These are phyloP conservation scores for Lepraria neglecta DNA, from an alignment of 495 filamentous ascomycete species.

Conservation along the genomic window DNA sequence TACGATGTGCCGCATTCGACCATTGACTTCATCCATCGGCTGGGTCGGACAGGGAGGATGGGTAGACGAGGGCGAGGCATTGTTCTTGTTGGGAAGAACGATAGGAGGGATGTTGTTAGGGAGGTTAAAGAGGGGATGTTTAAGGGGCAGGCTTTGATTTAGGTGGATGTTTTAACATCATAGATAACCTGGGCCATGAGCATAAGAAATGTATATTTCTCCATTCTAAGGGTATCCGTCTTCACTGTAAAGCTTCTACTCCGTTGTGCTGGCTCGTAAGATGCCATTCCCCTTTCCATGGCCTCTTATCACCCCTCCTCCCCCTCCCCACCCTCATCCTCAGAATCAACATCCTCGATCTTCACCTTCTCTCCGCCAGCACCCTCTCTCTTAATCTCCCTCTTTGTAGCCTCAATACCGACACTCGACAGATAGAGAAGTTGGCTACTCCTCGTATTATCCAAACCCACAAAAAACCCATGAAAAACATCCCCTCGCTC, in stretches of 20 bases:
- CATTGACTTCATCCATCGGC: slow-evolving; percentile 93
- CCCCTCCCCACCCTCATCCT: slow-evolving; percentile 9
- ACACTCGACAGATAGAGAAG: slow-evolving; percentile 25
- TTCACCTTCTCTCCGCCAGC: background rate
- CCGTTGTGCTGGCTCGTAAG: too few relatives aligned
- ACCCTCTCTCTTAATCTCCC: background rate
- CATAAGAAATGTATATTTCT: background rate
- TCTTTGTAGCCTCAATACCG: slow-evolving; percentile 22
- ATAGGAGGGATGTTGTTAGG: slow-evolving; percentile 80
- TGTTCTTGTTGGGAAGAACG: slow-evolving; percentile 82
- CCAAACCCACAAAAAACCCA: slow-evolving; percentile 25
- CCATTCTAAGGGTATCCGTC: too few relatives aligned
- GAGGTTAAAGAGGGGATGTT: slow-evolving; percentile 96
- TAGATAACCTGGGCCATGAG: background rate
- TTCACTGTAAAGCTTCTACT: too few relatives aligned
- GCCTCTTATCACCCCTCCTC: background rate
- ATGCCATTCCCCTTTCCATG: too few relatives aligned
- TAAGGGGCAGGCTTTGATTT: slow-evolving; percentile 81
- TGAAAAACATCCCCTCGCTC: slow-evolving; percentile 56
- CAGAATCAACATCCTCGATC: slow-evolving; percentile 12
- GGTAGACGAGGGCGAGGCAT: slow-evolving; percentile 81
- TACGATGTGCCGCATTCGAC: slow-evolving; percentile 95
- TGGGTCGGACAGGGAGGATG: slow-evolving; percentile 89
- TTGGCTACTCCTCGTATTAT: slow-evolving; percentile 18
- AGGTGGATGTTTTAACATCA: background rate